phyloP scores from a whole-genome alignment of 2,329 filamentous ascomycete genomes.

The Thelonectria rubi region DNA sequence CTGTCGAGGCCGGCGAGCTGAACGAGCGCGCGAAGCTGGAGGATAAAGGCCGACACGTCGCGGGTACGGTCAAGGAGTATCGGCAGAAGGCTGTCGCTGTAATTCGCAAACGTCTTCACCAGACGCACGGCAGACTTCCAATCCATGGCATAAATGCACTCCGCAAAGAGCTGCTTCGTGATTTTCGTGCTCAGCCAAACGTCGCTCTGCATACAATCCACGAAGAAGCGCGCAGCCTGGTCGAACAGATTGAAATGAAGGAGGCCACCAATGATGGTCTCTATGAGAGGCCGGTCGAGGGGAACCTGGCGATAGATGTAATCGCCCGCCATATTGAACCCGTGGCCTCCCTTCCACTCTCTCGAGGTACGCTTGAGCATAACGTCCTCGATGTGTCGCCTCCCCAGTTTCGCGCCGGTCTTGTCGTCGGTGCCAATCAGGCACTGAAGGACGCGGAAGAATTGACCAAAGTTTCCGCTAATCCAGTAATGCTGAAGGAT shows the following conservation, averaged over 20 bases:
- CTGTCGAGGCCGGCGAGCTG: constrained; percentile 47
- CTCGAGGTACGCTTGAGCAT: constrained; percentile 40
- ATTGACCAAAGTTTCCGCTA: constrained; percentile 52
- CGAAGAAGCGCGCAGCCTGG: constrained; percentile 55
- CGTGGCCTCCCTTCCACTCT: constrained; percentile 44
- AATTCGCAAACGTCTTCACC: constrained; percentile 42
- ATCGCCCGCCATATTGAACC: constrained; percentile 43
- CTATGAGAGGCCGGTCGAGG: constrained; percentile 52
- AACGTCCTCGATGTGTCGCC: constrained; percentile 48
- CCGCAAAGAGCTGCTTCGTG: constrained; percentile 52
- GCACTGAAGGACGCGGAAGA: constrained; percentile 56
- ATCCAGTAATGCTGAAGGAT: constrained; percentile 61
- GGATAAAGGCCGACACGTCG: constrained; percentile 41
- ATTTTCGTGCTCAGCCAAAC: constrained; percentile 45
- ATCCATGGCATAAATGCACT: constrained; percentile 54
- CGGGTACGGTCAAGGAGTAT: constrained; percentile 38
- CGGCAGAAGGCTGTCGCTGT: constrained; percentile 39
- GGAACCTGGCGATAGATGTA: constrained; percentile 53
- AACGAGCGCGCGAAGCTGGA: constrained; percentile 48
- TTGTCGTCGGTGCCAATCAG: constrained; percentile 55
- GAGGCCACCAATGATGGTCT: constrained; percentile 58
- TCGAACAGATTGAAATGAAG: constrained; percentile 57
- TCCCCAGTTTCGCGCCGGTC: constrained; percentile 51
- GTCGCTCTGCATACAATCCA: constrained; percentile 50
- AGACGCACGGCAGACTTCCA: constrained; percentile 48